Evolutionary conservation across 169 alveolate genomes (phyloP).

Genomic region (Cryptosporidium meleagridis): DNA sequence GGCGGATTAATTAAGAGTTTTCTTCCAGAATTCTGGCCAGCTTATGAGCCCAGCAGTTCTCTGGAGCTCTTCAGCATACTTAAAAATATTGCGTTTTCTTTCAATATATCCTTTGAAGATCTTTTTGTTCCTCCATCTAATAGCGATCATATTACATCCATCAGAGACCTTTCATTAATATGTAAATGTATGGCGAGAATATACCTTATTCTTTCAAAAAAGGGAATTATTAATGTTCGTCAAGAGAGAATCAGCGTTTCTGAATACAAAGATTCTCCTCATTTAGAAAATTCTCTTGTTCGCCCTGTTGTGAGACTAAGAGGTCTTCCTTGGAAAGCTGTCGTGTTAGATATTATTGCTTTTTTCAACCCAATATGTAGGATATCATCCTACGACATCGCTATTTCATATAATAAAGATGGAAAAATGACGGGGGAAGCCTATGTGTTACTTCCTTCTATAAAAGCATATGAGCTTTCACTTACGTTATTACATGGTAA

Average conservation of each 20-base stretch:
- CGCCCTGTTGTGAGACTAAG: slow-evolving; percentile 29
- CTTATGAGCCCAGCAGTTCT: slow-evolving; percentile 5
- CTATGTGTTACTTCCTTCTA: slow-evolving; percentile 78
- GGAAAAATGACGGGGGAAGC: slow-evolving; percentile 80
- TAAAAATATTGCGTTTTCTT: slow-evolving; percentile 1
- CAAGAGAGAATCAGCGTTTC: neutral
- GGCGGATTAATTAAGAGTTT: slow-evolving; percentile 9
- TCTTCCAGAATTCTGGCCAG: slow-evolving; percentile 22
- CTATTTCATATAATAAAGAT: slow-evolving; percentile 30
- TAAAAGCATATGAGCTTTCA: slow-evolving; percentile 72
- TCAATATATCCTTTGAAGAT: slow-evolving; percentile 1
- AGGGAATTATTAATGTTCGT: neutral
- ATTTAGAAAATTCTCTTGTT: neutral
- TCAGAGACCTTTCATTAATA: neutral
- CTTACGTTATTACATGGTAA: slow-evolving; percentile 77
- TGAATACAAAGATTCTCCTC: neutral
- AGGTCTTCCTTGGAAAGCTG: slow-evolving; percentile 59
- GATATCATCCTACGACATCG: neutral
- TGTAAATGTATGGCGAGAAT: slow-evolving; percentile 38
- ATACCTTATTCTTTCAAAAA: neutral
- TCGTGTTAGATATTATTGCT: slow-evolving; percentile 9
- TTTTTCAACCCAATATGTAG: slow-evolving; percentile 47
- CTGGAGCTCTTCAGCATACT: slow-evolving; percentile 29
- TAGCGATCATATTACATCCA: neutral
- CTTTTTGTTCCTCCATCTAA: neutral